Evolutionary conservation across 2,329 filamentous ascomycete genomes (phyloP).

Genomic region (Cladosporium sp.): DNA sequence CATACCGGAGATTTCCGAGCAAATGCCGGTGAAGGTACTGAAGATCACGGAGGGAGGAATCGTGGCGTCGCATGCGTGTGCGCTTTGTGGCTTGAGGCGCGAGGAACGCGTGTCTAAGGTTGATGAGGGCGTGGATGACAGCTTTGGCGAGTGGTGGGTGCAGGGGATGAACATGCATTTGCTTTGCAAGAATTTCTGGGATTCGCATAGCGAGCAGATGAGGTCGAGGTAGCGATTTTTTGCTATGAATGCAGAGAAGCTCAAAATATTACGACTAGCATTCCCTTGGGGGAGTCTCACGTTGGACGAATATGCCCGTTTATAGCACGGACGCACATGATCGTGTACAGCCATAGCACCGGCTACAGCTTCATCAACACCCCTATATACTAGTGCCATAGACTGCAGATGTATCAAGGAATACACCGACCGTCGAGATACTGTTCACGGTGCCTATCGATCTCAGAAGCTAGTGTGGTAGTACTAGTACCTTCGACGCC

Average conservation of each 20-base stretch:
- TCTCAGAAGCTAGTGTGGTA: not conserved
- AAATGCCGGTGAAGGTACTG: conserved; percentile 67
- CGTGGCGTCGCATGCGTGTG: conserved; percentile 73
- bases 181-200: conserved; percentile 81
- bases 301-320: not conserved
- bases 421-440: not conserved
- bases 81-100: conserved; percentile 83
- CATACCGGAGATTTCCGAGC: conserved; percentile 72
- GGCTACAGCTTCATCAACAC: not conserved
- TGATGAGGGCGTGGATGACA: conserved; percentile 78
- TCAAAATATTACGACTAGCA: not conserved
- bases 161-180: conserved; percentile 60
- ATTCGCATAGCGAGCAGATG: conserved; percentile 69
- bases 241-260: not conserved
- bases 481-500: not conserved
- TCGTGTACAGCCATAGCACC: not conserved
- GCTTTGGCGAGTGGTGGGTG: conserved; percentile 95
- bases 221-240: conserved; percentile 59
- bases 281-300: not conserved
- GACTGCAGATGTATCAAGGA: not conserved
- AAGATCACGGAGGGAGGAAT: conserved; percentile 66
- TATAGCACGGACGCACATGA: not conserved
- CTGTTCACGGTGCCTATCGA: not conserved
- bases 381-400: not conserved
- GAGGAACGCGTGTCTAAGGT: conserved; percentile 79